Conservation (phyloP, 345 rosid species). For the Syzygium aromaticum region DNA sequence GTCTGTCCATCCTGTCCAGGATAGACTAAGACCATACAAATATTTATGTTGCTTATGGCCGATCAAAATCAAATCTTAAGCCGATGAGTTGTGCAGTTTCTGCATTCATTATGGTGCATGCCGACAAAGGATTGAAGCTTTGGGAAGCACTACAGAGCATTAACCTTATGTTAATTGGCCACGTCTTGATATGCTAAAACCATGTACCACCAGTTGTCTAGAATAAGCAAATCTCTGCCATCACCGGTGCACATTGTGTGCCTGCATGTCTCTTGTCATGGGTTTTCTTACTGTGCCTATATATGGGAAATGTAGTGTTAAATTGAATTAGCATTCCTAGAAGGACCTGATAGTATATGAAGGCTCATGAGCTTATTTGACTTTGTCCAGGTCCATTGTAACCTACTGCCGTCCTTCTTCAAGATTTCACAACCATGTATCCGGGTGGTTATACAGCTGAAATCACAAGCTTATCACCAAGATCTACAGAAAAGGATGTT, state of each 20-base stretch:
- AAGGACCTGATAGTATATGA: background rate
- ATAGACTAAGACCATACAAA: background rate
- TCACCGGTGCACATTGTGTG: background rate
- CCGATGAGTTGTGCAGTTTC: background rate
- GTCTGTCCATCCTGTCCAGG: background rate
- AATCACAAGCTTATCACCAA: conserved; percentile 67
- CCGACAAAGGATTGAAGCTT: background rate
- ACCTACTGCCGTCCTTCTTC: background rate
- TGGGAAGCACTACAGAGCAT: background rate
- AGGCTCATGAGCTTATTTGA: background rate
- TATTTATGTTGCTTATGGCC: background rate
- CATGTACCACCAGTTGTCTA: background rate
- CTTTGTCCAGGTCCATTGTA: background rate
- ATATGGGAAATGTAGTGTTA: background rate
- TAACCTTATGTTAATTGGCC: background rate
- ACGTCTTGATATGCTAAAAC: background rate
- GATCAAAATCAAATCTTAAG: background rate
- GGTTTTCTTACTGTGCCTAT: background rate
- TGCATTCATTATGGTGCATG: background rate
- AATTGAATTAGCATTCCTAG: background rate
- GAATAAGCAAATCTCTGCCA: background rate
- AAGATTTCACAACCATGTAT: conserved; percentile 19
- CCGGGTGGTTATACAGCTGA: conserved; percentile 69
- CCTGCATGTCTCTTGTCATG: background rate
- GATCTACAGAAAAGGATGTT: conserved; percentile 64